Percentiles rank a stretch among this genome's conserved stretches.
Evolutionary conservation across 1,284 basidiomycete genomes (phyloP).

Genomic region (Fomitopsis schrenkii): DNA sequence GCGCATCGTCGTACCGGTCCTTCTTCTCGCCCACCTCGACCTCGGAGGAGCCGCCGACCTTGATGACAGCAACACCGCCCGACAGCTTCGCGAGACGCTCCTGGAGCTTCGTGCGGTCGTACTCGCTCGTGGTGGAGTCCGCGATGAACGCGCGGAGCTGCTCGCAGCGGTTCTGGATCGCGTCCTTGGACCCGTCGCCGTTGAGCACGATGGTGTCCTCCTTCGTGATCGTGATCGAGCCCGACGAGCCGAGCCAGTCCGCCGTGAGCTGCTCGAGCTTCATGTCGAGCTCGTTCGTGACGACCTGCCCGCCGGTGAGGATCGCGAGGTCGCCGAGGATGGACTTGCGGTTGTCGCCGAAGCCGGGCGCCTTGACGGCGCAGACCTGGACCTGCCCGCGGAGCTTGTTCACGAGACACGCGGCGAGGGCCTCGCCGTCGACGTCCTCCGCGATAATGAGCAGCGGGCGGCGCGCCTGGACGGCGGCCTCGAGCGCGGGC

Average conservation of each 20-base stretch:
- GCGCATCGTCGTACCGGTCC: constrained; percentile 97
- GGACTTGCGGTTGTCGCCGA: constrained; percentile 98
- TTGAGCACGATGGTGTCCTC: constrained; percentile 98
- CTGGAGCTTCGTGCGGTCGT: constrained; percentile 94
- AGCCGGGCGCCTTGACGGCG: constrained; percentile 96
- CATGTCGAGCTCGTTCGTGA: constrained; percentile 97
- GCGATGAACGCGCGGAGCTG: constrained; percentile 87
- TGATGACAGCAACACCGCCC: constrained; percentile 98
- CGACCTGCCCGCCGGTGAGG: constrained; percentile 95
- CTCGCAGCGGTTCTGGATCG: constrained; percentile 88
- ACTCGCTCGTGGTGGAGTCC: constrained; percentile 88
- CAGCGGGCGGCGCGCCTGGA: constrained; percentile 87
- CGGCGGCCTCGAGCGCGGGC: constrained; percentile 90
- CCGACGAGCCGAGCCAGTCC: constrained; percentile 90
- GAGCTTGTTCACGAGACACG: constrained; percentile 98
- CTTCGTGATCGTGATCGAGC: constrained; percentile 94
- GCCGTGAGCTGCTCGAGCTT: constrained; percentile 91
- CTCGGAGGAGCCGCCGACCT: constrained; percentile 91
- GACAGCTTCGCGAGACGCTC: constrained; percentile 95
- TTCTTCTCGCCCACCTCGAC: constrained; percentile 99
- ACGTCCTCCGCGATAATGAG: constrained; percentile 97
- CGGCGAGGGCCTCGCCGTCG: constrained; percentile 96
- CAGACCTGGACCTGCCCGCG: constrained; percentile 92
- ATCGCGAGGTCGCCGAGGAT: constrained; percentile 97
- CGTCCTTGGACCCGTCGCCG: constrained; percentile 84